Conservation (phyloP, 345 rosid species). For the Jatropha curcas region DNA sequence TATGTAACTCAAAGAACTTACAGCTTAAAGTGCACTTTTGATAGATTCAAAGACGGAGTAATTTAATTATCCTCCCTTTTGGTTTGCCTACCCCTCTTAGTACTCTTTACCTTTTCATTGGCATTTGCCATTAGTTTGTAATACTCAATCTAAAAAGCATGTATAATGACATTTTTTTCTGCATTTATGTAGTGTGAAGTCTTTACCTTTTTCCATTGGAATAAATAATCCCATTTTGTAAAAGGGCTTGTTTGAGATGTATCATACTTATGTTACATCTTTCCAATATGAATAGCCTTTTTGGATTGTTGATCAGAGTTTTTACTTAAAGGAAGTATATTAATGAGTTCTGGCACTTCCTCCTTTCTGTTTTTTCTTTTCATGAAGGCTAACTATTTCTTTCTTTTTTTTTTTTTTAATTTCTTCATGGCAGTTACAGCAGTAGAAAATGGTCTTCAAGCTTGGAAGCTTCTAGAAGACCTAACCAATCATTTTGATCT, state of each 20-base stretch:
- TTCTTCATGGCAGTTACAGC: conserved; percentile 41
- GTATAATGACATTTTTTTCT: not conserved
- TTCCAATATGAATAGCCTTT: not conserved
- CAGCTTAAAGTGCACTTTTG: no score
- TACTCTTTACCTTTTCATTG: no score
- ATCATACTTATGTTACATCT: not conserved
- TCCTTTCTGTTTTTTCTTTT: not conserved
- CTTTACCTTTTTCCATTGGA: not conserved
- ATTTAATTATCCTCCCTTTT: no score
- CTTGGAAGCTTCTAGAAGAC: conserved; percentile 59
- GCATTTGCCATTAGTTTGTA: not conserved
- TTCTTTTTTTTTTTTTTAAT: not conserved
- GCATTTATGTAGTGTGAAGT: not conserved
- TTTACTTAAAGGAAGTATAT: not conserved
- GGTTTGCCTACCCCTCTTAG: no score
- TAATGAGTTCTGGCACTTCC: not conserved
- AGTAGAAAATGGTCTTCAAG: conserved; percentile 56
- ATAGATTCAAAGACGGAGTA: no score
- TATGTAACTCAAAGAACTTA: no score
- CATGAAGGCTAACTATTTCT: not conserved
- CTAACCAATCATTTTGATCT: conserved; percentile 50
- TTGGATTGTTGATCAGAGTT: not conserved
- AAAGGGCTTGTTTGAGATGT: not conserved
- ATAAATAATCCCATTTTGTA: not conserved
- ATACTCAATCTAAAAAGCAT: not conserved